Conservation (phyloP, 192 early-diverging fungal genomes). For the Umbelopsis isabellina region DNA sequence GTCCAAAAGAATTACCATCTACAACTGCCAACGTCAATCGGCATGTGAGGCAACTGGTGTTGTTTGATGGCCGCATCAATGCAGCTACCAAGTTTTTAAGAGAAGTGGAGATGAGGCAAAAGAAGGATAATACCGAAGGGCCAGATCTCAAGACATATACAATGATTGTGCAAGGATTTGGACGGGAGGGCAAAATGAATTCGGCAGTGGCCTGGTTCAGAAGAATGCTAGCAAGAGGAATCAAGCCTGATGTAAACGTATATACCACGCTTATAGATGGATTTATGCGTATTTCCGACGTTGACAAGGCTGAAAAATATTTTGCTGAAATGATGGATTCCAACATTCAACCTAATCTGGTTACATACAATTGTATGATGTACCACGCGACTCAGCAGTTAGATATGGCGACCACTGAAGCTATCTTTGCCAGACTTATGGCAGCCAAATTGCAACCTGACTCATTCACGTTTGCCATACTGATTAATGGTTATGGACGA, state of each 20-base stretch:
- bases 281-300: slow-evolving; percentile 31
- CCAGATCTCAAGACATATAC: slow-evolving; percentile 32
- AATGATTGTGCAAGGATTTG: slow-evolving; percentile 33
- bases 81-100: slow-evolving; percentile 30
- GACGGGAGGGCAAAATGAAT: slow-evolving; percentile 28
- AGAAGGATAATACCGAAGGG: slow-evolving; percentile 9
- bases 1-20: neutral
- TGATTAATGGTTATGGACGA: slow-evolving; percentile 38
- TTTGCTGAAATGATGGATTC: slow-evolving; percentile 40
- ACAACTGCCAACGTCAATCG: slow-evolving; percentile 5
- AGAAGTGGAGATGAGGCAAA: slow-evolving; percentile 17
- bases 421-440: slow-evolving; percentile 37
- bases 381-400: slow-evolving; percentile 34
- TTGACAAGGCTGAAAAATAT: slow-evolving; percentile 36
- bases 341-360: slow-evolving; percentile 37
- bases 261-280: slow-evolving; percentile 46
- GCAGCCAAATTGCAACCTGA: slow-evolving; percentile 39
- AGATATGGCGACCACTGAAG: slow-evolving; percentile 40
- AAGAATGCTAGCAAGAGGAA: slow-evolving; percentile 27
- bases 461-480: slow-evolving; percentile 41
- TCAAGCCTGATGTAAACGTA: slow-evolving; percentile 30
- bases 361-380: slow-evolving; percentile 48
- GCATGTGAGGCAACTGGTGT: neutral
- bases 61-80: slow-evolving; percentile 20
- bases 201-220: slow-evolving; percentile 32